Percentiles rank a stretch among this genome's conserved stretches.
Evolutionary conservation across 1,139 yeast genomes (phyloP).

Genomic region (Lodderomyces jiufengensis): DNA sequence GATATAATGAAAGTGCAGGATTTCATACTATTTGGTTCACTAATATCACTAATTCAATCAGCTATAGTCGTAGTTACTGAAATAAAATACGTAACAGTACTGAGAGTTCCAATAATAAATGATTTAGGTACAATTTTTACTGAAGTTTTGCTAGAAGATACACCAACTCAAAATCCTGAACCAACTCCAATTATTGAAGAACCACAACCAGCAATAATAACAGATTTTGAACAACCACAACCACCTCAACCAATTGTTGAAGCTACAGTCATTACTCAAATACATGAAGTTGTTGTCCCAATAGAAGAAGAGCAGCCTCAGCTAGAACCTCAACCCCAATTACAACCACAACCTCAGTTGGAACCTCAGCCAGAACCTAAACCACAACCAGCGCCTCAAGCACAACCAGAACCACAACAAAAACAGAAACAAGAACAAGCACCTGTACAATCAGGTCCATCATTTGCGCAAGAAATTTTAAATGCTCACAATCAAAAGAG

Average conservation of each 20-base stretch:
- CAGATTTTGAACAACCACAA: not conserved
- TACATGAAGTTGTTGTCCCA: too few relatives aligned
- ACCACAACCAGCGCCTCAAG: conserved; percentile 3
- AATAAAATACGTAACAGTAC: conserved; percentile 1
- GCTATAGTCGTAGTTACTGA: conserved; percentile 1
- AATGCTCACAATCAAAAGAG: conserved; percentile 65
- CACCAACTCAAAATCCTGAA: not conserved
- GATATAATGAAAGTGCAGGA: too few relatives aligned
- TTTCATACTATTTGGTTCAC: too few relatives aligned
- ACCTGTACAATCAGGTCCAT: conserved; percentile 1
- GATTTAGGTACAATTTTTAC: conserved; percentile 1
- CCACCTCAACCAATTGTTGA: not conserved
- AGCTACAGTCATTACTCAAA: not conserved
- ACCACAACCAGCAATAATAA: not conserved
- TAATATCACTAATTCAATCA: conserved; percentile 1
- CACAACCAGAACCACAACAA: conserved; percentile 7
- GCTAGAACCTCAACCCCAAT: not conserved
- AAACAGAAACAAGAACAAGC: conserved; percentile 1
- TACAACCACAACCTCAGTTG: conserved; percentile 1
- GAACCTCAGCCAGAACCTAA: conserved; percentile 3
- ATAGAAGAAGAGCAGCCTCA: too few relatives aligned
- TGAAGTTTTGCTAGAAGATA: conserved; percentile 1
- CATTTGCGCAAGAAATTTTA: conserved; percentile 17
- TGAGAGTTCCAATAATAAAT: conserved; percentile 1
- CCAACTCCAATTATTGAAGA: not conserved